Base-by-base conservation (phyloP, 768 basidiomycete species). In the Paxillus rubicundulus region DNA sequence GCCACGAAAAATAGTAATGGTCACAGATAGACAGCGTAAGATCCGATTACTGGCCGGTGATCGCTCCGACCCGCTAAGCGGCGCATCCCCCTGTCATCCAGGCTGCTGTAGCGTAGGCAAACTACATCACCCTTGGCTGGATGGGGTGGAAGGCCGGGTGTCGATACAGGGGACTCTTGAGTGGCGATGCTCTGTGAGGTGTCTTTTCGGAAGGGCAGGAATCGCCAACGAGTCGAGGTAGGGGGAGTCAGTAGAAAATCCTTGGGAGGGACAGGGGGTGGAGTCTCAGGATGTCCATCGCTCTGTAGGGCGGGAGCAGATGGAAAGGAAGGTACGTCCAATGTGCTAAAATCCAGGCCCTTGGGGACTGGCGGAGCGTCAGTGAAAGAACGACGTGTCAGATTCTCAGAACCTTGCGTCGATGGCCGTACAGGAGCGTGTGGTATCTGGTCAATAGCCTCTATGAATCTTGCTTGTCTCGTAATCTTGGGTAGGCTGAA, bases 11-110 rank as follows among this genome's bases (percentile, higher is more conserved):
- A 28, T 39, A 13, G 38, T n/a, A n/a, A 47, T 43, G 17, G 45
- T 72, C 63, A 86, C 30, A 88, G 58, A 70, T 86, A 89, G 46
- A 88, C 74, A 38, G 81, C 81, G 63, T 88, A 92, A 20, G 81
- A 80, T 50, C 88, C 88, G 54, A 90, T 82, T n/a, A 93, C 90
- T 0, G 91, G 91, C 34, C 91, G 72, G 64, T 94, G 91, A 66
- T 94, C 91, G 57, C 86, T 88, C 39, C 86, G 78, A 14, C 87
- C 91, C 66, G 88, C 86, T 49, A 95, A 67, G 51, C 79, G 75
- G 37, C 82, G 77, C 86, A 95, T 92, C 7, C 74, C 81, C 28
- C 76, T 74, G 63, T 95, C 89, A 55, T 87, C 82, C 17, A 93
- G 75, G 13, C 86, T 89, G 56, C 80, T 70, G 63, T 95, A 95